Conservation (phyloP, 495 filamentous ascomycete species). For the Thermothielavioides terrestris region DNA sequence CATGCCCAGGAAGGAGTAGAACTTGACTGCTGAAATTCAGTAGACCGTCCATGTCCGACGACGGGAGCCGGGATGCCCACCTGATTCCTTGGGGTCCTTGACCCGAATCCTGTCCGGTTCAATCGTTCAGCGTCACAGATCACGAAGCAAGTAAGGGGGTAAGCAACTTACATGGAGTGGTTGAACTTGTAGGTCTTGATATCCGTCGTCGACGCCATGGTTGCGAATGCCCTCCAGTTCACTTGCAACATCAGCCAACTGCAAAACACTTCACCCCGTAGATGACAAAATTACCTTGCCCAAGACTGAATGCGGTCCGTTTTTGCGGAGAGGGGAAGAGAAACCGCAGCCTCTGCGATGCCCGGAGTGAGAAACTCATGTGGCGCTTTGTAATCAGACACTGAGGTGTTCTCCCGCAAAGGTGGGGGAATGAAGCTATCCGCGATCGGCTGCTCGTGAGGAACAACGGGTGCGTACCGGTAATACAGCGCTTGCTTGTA, state of each 20-base stretch:
- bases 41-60: too few species aligned
- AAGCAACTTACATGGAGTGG: constrained; percentile 59
- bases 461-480: too few species aligned
- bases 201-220: constrained; percentile 66
- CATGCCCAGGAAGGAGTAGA: constrained; percentile 91
- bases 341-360: constrained; percentile 10
- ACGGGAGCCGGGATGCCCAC: constrained; percentile 28
- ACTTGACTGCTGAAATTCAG: constrained; percentile 80
- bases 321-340: constrained; percentile 7
- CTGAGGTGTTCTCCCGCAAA: neutral
- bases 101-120: constrained; percentile 82
- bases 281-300: constrained; percentile 1
- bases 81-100: constrained; percentile 81
- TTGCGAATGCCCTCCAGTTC: constrained; percentile 23
- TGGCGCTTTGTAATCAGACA: neutral
- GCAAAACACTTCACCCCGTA: too few species aligned
- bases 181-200: constrained; percentile 80
- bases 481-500: neutral
- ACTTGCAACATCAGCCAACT: neutral
- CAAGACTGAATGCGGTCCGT: neutral
- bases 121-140: constrained; percentile 25
- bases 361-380: constrained; percentile 17
- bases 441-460: too few species aligned
- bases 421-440: neutral
- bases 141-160: neutral